A percentile compares a stretch with the other conserved stretches of the same genome.
These are phyloP conservation scores for Xylariales sp. DNA, from an alignment of 2,329 filamentous ascomycete genomes.

Conservation along the genomic window DNA sequence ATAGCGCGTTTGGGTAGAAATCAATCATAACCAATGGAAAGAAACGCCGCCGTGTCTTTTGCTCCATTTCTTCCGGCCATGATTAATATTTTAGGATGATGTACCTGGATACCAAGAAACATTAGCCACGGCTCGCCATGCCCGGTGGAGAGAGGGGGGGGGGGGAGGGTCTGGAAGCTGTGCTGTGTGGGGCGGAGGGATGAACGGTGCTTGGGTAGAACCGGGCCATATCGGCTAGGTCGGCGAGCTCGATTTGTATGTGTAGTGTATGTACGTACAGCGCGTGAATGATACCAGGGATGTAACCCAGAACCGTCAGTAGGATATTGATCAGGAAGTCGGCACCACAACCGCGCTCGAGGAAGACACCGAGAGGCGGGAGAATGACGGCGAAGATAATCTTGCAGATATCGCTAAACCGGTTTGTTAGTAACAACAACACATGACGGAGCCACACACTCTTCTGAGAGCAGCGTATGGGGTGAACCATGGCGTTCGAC, in stretches of 20 bases:
- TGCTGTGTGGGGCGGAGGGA: slow-evolving; percentile 33
- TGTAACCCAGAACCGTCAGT: slow-evolving; percentile 76
- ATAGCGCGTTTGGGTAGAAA: slow-evolving; percentile 29
- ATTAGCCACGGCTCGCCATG: slow-evolving; percentile 22
- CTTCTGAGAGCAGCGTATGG: not conserved
- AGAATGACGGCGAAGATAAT: slow-evolving; percentile 82
- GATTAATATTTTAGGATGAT: slow-evolving; percentile 80
- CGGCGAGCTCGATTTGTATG: slow-evolving; percentile 1
- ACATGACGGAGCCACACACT: not conserved
- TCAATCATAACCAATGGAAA: slow-evolving; percentile 13
- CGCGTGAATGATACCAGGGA: slow-evolving; percentile 81
- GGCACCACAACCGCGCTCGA: slow-evolving; percentile 80
- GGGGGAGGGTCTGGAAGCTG: slow-evolving; percentile 21
- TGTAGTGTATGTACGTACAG: slow-evolving; percentile 66
- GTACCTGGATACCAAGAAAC: slow-evolving; percentile 61
- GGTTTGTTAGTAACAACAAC: slow-evolving; percentile 19
- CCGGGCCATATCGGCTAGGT: slow-evolving; percentile 16
- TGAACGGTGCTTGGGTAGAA: not conserved
- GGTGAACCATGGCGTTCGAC: not conserved
- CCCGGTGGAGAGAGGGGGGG: too few relatives aligned
- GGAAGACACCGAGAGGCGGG: slow-evolving; percentile 83
- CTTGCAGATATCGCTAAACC: slow-evolving; percentile 67
- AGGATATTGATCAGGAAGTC: slow-evolving; percentile 85
- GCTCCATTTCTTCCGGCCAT: slow-evolving; percentile 1
- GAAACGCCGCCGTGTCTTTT: slow-evolving; percentile 20